Percentiles rank a stretch among this genome's conserved stretches.
These are phyloP conservation scores for Hemisphaericaspora nanyangensis DNA, from an alignment of 805 yeast genomes.

Conservation along the genomic window DNA sequence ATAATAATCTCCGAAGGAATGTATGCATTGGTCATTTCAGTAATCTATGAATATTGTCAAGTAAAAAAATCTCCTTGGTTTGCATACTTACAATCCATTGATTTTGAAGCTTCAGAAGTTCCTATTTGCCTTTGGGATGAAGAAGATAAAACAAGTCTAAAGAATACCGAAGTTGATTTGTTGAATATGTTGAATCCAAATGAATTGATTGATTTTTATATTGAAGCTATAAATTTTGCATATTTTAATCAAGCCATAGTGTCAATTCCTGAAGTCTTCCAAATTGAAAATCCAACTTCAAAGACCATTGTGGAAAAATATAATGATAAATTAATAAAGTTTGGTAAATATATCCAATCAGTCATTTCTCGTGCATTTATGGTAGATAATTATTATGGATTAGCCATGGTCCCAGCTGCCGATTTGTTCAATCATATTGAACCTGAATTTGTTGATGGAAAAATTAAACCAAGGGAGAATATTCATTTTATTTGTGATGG, in stretches of 20 bases:
- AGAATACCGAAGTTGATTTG: constrained; percentile 59
- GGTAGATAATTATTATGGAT: constrained; percentile 69
- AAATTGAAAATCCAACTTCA: constrained; percentile 8
- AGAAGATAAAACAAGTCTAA: constrained; percentile 42
- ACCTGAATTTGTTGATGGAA: constrained; percentile 21
- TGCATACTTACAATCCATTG: constrained; percentile 55
- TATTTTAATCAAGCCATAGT: constrained; percentile 20
- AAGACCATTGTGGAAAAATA: constrained; percentile 13
- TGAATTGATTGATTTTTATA: constrained; percentile 40
- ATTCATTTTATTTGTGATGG: constrained; percentile 58
- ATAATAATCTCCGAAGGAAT: constrained; percentile 50
- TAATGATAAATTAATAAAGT: constrained; percentile 32
- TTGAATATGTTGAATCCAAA: constrained; percentile 54
- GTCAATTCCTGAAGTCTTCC: constrained; percentile 35
- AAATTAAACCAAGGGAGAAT: constrained; percentile 38
- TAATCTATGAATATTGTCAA: constrained; percentile 64
- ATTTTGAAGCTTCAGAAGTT: constrained; percentile 25
- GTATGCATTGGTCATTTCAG: constrained; percentile 62
- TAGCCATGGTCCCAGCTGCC: constrained; percentile 86
- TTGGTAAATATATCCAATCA: constrained; percentile 56
- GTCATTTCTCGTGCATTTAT: constrained; percentile 78
- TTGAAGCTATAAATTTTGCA: constrained; percentile 42
- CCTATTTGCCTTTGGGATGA: constrained; percentile 71
- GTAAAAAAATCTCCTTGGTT: constrained; percentile 73
- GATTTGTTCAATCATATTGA: constrained; percentile 77